A percentile compares a stretch with the other conserved stretches of the same genome.
These are phyloP conservation scores for Chrysanthemum lavandulifolium DNA, from an alignment of 129 eudicot genomes.

Conservation along the genomic window DNA sequence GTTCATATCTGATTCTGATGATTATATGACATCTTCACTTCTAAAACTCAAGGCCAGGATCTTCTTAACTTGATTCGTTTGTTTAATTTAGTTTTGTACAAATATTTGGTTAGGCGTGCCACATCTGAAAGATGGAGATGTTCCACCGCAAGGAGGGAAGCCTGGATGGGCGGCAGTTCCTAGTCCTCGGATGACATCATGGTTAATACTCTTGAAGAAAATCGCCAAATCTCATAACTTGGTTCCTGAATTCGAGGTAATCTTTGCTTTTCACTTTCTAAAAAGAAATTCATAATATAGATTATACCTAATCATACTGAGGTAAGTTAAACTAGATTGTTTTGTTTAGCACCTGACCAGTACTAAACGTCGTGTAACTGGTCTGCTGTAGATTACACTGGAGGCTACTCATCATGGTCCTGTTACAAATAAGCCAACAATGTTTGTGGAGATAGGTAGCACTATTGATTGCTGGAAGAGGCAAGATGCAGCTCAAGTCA, in stretches of 20 bases:
- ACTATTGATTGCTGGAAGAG: constrained; percentile 87
- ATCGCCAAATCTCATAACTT: constrained; percentile 69
- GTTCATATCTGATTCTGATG: no score
- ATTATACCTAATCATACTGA: background rate
- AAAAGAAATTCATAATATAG: background rate
- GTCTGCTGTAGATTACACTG: constrained; percentile 67
- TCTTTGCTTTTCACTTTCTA: background rate
- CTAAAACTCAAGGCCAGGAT: no score
- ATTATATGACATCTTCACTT: no score
- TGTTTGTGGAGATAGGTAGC: constrained; percentile 98
- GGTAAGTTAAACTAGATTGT: no score
- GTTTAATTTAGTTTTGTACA: background rate
- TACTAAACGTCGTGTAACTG: constrained; percentile 8
- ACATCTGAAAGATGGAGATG: constrained; percentile 84
- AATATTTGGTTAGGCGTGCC: constrained; percentile 61
- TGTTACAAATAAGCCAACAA: constrained; percentile 74
- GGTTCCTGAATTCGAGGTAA: constrained; percentile 92
- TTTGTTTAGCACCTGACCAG: background rate
- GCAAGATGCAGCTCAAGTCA: constrained; percentile 85
- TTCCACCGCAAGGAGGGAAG: constrained; percentile 82
- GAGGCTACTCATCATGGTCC: constrained; percentile 99
- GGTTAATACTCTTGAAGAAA: constrained; percentile 75
- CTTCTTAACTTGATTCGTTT: no score
- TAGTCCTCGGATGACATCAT: constrained; percentile 79
- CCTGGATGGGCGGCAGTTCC: constrained; percentile 99